phyloP scores from a whole-genome alignment of 2,329 filamentous ascomycete species.

The Ceratocystis variospora region DNA sequence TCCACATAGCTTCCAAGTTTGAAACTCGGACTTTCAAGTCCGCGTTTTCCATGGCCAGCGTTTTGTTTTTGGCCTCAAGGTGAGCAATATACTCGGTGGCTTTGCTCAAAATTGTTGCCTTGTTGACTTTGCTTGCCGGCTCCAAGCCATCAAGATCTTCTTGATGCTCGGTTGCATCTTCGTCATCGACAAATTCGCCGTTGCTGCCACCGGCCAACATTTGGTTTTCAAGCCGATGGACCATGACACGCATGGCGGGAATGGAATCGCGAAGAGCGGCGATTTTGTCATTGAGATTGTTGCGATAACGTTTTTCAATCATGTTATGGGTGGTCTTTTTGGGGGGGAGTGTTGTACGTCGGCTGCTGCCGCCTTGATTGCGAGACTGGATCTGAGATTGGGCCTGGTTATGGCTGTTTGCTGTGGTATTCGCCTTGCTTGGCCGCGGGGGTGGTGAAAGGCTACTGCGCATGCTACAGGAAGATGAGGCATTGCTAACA shows the following conservation, averaged over 20 bases:
- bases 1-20: constrained; percentile 22
- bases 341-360: constrained; percentile 18
- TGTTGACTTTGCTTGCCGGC: constrained; percentile 31
- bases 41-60: constrained; percentile 26
- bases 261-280: constrained; percentile 61
- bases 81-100: constrained; percentile 29
- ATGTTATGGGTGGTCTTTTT: constrained; percentile 79
- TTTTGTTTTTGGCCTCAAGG: constrained; percentile 27
- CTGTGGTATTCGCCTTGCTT: not conserved
- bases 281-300: constrained; percentile 75
- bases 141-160: constrained; percentile 25
- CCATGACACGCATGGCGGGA: constrained; percentile 30
- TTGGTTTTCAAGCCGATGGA: constrained; percentile 17
- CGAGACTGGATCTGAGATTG: not conserved
- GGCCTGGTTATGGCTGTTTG: not conserved
- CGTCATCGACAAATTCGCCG: constrained; percentile 17
- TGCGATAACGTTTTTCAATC: constrained; percentile 73
- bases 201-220: constrained; percentile 19
- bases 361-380: not conserved
- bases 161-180: constrained; percentile 14
- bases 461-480: constrained; percentile 10
- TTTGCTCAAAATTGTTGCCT: constrained; percentile 31
- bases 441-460: constrained; percentile 9
- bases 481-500: constrained; percentile 6
- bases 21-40: constrained; percentile 26